phyloP scores from a whole-genome alignment of 441 rosid genomes.

The Melastoma candidum region DNA sequence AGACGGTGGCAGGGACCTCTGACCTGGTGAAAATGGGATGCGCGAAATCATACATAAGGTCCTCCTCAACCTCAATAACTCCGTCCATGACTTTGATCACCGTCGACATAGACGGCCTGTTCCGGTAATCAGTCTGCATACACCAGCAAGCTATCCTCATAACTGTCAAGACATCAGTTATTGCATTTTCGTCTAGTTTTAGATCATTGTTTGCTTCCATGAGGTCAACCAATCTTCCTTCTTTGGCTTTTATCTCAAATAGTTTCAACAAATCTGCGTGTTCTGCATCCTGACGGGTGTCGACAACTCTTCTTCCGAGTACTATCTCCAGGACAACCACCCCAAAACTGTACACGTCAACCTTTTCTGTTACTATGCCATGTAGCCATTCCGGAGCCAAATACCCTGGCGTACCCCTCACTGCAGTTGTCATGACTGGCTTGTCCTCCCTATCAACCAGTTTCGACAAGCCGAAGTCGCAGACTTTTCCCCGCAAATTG shows the following conservation, averaged over 20 bases:
- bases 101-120: conserved; percentile 4
- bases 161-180: conserved; percentile 13
- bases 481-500: conserved; percentile 5
- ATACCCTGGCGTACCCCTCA: conserved; percentile 14
- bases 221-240: neutral
- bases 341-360: conserved; percentile 16
- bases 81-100: conserved; percentile 9
- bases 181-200: conserved; percentile 9
- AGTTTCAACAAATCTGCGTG: conserved; percentile 7
- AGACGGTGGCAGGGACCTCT: too few species aligned
- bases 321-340: conserved; percentile 9
- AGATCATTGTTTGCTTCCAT: too few species aligned
- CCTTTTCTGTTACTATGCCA: conserved; percentile 11
- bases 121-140: neutral
- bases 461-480: conserved; percentile 8
- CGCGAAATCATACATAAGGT: conserved; percentile 3
- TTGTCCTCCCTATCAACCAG: conserved; percentile 1
- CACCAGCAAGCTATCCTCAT: conserved; percentile 7
- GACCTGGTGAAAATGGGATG: too few species aligned
- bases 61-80: conserved; percentile 7
- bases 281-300: neutral
- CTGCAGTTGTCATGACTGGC: conserved; percentile 3
- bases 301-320: conserved; percentile 6
- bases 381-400: conserved; percentile 15
- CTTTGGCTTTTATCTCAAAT: conserved; percentile 5